Base-by-base conservation (phyloP, 129 eudicot species). In the Escallonia rubra region DNA sequence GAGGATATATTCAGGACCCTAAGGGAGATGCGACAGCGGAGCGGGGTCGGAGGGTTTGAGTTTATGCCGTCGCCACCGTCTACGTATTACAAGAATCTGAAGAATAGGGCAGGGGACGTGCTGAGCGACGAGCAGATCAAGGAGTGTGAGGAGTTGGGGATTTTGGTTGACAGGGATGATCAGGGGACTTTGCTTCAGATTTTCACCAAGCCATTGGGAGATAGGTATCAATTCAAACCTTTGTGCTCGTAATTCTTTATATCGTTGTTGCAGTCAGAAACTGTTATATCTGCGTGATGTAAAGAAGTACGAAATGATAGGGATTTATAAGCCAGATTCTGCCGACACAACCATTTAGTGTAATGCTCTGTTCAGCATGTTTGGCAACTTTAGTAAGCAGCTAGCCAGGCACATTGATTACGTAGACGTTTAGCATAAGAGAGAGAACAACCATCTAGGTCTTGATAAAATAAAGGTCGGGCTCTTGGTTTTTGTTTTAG, bases 111-210 rank as follows among this genome's bases (percentile, higher is more conserved):
- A 6, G 88, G 87, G 43, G 93, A 82, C 75, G 96, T 81, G 54
- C 51, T 94, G 79, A 89, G 49, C 51, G 93, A 85, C 74, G 90
- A 85, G 51, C 96, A 94, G 83, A 79, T 94, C 65, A 73, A 79
- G 74, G 90, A 73, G 79, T 94, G 99, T 73, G 96, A 94, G 60
- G 86, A 87, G 64, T 74, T 94, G 77, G 99, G 99, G 72, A 82
- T 94, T 55, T 69, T 94, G 90, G 95, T 85, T 8, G 99, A 94
- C 64, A 89, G 80, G 71, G 96, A 89, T 83, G 86, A 90, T 56
- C 93, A 94, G 64, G 99, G 97, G 16, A 87, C 90, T 72, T 69
- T 94, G 89, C 93, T 94, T 44, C 99, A 94, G 76, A 79, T 89
- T 52, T 89, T 94, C 77, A 94, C 90, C 61, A 85, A 82, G 73